A percentile compares a stretch with the other conserved stretches of the same genome.
phyloP scores from a whole-genome alignment of 305 asterid genomes.

The Fraxinus sp. region DNA sequence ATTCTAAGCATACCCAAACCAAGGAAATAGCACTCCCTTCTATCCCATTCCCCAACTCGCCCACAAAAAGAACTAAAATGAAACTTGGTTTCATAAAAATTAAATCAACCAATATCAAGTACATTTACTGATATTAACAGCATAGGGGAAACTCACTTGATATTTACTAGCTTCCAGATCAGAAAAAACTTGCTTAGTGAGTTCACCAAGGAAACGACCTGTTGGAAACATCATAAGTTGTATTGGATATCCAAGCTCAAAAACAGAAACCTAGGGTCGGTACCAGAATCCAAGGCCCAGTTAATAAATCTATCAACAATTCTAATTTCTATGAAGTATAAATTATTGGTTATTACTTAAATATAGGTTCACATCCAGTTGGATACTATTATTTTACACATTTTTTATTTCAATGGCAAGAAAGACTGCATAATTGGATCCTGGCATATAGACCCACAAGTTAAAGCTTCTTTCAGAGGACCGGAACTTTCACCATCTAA shows the following conservation, averaged over 20 bases:
- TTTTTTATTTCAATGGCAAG: not conserved
- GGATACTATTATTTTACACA: not conserved
- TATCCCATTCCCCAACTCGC: conserved; percentile 3
- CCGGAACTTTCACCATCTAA: conserved; percentile 1
- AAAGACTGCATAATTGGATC: not conserved
- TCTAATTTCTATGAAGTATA: not conserved
- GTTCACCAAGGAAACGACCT: conserved; percentile 98
- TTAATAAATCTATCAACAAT: conserved; percentile 11
- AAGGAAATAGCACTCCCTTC: conserved; percentile 2
- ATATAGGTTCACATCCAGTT: not conserved
- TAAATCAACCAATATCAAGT: conserved; percentile 12
- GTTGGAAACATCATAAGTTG: conserved; percentile 32
- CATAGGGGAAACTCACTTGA: conserved; percentile 60
- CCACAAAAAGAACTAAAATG: not conserved
- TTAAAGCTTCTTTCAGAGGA: not conserved
- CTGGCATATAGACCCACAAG: conserved; percentile 11
- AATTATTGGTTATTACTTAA: not conserved
- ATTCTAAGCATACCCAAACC: not conserved
- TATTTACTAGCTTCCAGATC: conserved; percentile 89
- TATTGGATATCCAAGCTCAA: conserved; percentile 10
- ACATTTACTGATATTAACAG: conserved; percentile 20
- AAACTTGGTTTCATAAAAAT: conserved; percentile 9
- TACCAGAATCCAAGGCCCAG: conserved; percentile 14
- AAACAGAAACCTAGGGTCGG: not conserved
- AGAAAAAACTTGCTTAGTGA: conserved; percentile 94